phyloP scores from a whole-genome alignment of 2,329 filamentous ascomycete genomes.

The Scedosporium dehoogii region DNA sequence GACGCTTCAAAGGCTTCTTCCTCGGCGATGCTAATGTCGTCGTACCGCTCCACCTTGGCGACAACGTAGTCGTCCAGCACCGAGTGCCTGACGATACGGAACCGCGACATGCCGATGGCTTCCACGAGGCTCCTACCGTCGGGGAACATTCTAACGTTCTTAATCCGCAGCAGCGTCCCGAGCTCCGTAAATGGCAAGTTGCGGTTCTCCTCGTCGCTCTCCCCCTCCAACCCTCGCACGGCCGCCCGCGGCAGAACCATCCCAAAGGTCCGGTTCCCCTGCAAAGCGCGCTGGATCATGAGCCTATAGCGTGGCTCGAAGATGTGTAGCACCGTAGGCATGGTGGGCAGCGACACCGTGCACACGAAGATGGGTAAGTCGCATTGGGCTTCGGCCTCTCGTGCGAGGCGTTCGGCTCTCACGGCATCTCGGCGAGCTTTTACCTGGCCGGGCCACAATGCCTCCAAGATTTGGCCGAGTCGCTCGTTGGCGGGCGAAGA shows the following conservation, averaged over 20 bases:
- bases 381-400: constrained; percentile 36
- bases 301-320: constrained; percentile 85
- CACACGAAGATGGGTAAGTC: constrained; percentile 71
- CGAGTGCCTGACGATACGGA: constrained; percentile 56
- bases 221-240: constrained; percentile 25
- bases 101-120: constrained; percentile 65
- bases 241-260: constrained; percentile 64
- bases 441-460: constrained; percentile 61
- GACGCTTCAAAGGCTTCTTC: constrained; percentile 67
- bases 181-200: constrained; percentile 52
- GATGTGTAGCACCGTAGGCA: constrained; percentile 82
- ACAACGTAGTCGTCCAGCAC: constrained; percentile 68
- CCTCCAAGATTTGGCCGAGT: constrained; percentile 52
- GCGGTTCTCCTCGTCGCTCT: constrained; percentile 14
- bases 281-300: constrained; percentile 74
- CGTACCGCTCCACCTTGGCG: constrained; percentile 64
- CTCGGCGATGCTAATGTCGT: constrained; percentile 72
- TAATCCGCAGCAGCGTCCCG: constrained; percentile 69
- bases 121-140: constrained; percentile 79
- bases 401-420: constrained; percentile 45
- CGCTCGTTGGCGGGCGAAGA: constrained; percentile 49
- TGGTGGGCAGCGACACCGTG: constrained; percentile 68
- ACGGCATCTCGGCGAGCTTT: constrained; percentile 45
- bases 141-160: constrained; percentile 60
- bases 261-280: constrained; percentile 67